These are phyloP conservation scores for Luzula sylvatica DNA, from an alignment of 176 grass and related monocot species.

Conservation along the genomic window DNA sequence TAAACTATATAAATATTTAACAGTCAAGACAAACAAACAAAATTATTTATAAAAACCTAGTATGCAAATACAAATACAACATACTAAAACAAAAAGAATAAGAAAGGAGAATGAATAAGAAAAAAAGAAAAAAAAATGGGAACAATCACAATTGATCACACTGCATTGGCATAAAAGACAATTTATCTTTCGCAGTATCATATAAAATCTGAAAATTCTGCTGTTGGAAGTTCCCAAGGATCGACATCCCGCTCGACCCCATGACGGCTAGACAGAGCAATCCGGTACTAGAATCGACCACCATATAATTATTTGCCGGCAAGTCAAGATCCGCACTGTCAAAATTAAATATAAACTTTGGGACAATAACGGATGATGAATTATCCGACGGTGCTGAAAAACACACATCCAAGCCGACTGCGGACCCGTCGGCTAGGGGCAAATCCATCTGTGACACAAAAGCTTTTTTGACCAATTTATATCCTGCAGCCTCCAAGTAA, in stretches of 20 bases:
- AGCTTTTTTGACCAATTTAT: conserved; percentile 29
- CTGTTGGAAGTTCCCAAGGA: conserved; percentile 83
- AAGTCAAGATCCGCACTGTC: conserved; percentile 49
- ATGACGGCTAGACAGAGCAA: conserved; percentile 56
- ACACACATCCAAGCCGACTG: conserved; percentile 53
- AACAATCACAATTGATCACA: conserved; percentile 42
- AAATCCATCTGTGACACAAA: conserved; percentile 50
- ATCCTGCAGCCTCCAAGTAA: conserved; percentile 37
- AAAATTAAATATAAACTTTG: conserved; percentile 69
- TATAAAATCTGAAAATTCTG: conserved; percentile 86
- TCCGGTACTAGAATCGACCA: conserved; percentile 27
- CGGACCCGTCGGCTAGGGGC: conserved; percentile 26
- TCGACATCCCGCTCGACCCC: conserved; percentile 32
- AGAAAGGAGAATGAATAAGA: too few species aligned
- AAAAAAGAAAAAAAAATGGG: too few species aligned
- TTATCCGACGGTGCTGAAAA: conserved; percentile 23
- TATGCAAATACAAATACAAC: background rate
- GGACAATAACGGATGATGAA: conserved; percentile 33
- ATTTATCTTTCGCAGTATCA: conserved; percentile 34
- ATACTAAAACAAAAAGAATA: too few species aligned
- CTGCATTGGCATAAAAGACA: conserved; percentile 53
- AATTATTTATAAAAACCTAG: background rate
- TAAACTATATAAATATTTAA: background rate
- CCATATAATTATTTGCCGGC: conserved; percentile 67
- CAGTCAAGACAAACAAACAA: conserved; percentile 3